These are phyloP conservation scores for Mucor saturninus DNA, from an alignment of 371 early-diverging fungal genomes.

Conservation along the genomic window DNA sequence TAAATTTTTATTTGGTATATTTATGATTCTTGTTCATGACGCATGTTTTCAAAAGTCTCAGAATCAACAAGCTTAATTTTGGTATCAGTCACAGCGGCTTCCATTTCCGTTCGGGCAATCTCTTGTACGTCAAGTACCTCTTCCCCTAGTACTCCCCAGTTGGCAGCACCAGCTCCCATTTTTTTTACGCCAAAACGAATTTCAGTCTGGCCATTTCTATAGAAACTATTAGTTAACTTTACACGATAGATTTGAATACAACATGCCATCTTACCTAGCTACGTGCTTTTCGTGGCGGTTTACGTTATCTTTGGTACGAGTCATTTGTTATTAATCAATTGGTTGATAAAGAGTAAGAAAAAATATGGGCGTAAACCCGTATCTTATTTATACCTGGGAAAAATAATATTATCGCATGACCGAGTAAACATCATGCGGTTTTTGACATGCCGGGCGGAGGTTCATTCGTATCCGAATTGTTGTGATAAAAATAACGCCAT, in stretches of 20 bases:
- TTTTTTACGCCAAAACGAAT: slow-evolving; percentile 32
- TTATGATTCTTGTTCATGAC: slow-evolving; percentile 23
- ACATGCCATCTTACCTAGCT: slow-evolving; percentile 22
- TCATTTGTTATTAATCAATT: slow-evolving; percentile 17
- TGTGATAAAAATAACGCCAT: too few species aligned
- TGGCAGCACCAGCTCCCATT: slow-evolving; percentile 32
- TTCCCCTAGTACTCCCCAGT: slow-evolving; percentile 38
- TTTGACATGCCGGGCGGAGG: neutral
- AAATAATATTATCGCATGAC: slow-evolving; percentile 4
- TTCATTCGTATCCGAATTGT: too few species aligned
- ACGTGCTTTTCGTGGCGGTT: slow-evolving; percentile 34
- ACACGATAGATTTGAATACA: neutral
- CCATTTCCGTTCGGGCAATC: slow-evolving; percentile 25
- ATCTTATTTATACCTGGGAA: neutral
- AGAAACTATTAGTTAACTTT: neutral
- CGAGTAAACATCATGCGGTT: slow-evolving; percentile 3
- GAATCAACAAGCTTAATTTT: slow-evolving; percentile 29
- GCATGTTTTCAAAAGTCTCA: slow-evolving; percentile 29
- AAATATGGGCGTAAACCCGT: neutral
- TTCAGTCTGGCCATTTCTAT: slow-evolving; percentile 34
- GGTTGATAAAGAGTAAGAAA: neutral
- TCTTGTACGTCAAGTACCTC: slow-evolving; percentile 31
- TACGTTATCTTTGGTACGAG: slow-evolving; percentile 28
- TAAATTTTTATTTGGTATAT: neutral
- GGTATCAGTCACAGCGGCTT: slow-evolving; percentile 5